Evolutionary conservation across 1,284 basidiomycete genomes (phyloP).

Genomic region (Spongispora temasekensis): DNA sequence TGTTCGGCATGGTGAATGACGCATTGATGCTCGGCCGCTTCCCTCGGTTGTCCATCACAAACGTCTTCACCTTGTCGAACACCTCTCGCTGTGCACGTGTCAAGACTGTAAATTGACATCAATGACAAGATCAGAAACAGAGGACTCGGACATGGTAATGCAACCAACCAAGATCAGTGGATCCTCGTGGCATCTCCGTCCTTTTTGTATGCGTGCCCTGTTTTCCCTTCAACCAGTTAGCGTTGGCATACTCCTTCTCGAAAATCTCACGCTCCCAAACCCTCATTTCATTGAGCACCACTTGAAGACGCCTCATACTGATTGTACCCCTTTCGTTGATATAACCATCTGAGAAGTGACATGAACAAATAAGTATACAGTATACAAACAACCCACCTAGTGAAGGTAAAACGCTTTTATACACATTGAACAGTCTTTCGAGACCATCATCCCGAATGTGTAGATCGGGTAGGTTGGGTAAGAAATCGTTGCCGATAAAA

Average conservation of each 20-base stretch:
- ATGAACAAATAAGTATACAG: not conserved
- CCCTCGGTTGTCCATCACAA: slow-evolving; percentile 62
- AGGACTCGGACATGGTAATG: not conserved
- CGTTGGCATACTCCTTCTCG: slow-evolving; percentile 86
- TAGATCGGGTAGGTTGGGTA: slow-evolving; percentile 94
- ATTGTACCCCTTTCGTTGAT: slow-evolving; percentile 91
- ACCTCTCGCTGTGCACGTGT: slow-evolving; percentile 74
- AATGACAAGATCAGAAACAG: not conserved
- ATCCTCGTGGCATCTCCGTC: slow-evolving; percentile 52
- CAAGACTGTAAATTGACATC: slow-evolving; percentile 50
- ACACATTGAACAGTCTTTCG: slow-evolving; percentile 91
- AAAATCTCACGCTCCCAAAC: slow-evolving; percentile 89
- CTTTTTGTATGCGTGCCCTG: slow-evolving; percentile 72
- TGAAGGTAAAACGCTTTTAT: slow-evolving; percentile 87
- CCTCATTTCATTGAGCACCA: slow-evolving; percentile 87
- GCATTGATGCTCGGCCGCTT: slow-evolving; percentile 38
- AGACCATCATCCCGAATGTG: slow-evolving; percentile 98
- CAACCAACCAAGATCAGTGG: slow-evolving; percentile 51
- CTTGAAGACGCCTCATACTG: slow-evolving; percentile 78
- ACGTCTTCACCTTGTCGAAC: slow-evolving; percentile 74
- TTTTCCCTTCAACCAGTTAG: slow-evolving; percentile 90
- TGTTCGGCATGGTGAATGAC: slow-evolving; percentile 69
- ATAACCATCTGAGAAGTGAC: slow-evolving; percentile 71
- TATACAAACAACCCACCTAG: slow-evolving; percentile 60
- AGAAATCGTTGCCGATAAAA: slow-evolving; percentile 97